Conservation (phyloP, 805 yeast species). For the Ogataea thermomethanolica region DNA sequence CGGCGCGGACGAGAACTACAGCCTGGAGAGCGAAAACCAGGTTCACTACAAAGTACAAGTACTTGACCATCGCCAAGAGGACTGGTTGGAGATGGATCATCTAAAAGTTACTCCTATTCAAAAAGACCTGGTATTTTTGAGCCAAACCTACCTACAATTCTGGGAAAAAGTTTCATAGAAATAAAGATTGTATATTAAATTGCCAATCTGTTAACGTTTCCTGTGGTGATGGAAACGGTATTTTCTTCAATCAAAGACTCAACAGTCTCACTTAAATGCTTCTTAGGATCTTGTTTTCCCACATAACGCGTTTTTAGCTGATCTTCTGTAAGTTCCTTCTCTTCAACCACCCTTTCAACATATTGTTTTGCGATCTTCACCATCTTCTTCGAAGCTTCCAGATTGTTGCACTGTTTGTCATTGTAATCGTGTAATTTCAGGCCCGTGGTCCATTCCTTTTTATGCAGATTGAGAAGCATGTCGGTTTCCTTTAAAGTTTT, state of each 20-base stretch:
- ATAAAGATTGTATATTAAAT: conserved; percentile 54
- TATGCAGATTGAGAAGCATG: conserved; percentile 91
- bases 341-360: conserved; percentile 88
- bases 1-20: conserved; percentile 19
- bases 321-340: conserved; percentile 80
- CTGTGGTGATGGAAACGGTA: conserved; percentile 79
- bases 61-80: conserved; percentile 35
- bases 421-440: conserved; percentile 73
- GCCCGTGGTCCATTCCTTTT: conserved; percentile 94
- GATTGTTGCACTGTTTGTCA: conserved; percentile 70
- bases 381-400: conserved; percentile 70
- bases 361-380: conserved; percentile 88
- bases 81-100: conserved; percentile 62
- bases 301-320: conserved; percentile 94
- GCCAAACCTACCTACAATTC: conserved; percentile 62
- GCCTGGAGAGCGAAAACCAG: conserved; percentile 5
- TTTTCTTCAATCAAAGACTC: conserved; percentile 85
- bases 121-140: conserved; percentile 56
- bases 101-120: conserved; percentile 44
- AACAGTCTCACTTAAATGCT: conserved; percentile 88
- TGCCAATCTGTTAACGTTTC: conserved; percentile 87
- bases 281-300: conserved; percentile 98
- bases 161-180: conserved; percentile 44
- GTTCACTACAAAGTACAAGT: conserved; percentile 49
- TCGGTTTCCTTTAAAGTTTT: conserved; percentile 90